phyloP scores from a whole-genome alignment of 495 filamentous ascomycete genomes.

The Chaetomium tenue region DNA sequence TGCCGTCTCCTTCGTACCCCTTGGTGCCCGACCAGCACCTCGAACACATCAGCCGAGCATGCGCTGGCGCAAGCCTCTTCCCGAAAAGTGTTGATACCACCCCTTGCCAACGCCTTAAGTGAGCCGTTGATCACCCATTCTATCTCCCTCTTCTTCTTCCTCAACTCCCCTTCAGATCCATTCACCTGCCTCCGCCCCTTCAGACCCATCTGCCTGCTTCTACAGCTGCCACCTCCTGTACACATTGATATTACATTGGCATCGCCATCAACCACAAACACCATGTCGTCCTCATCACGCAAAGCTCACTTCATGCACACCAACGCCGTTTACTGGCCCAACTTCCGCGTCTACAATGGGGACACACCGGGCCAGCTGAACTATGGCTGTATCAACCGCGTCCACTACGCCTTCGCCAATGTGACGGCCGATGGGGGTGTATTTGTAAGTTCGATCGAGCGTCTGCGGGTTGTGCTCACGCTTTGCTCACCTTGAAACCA shows the following conservation, averaged over 20 bases:
- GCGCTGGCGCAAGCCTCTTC: conserved; percentile 30
- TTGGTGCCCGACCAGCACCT: conserved; percentile 40
- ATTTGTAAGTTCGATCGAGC: conserved; percentile 58
- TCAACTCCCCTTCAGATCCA: not conserved
- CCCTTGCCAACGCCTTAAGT: conserved; percentile 19
- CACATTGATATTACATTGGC: not conserved
- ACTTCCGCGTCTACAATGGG: conserved; percentile 74
- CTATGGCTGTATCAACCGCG: conserved; percentile 61
- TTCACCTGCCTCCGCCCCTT: not conserved
- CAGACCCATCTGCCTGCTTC: not conserved
- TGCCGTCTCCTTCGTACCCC: conserved; percentile 16
- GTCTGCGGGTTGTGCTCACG: too few relatives aligned
- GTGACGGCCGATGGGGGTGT: conserved; percentile 76
- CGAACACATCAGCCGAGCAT: conserved; percentile 32
- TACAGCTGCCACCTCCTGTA: not conserved
- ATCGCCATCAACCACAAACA: not conserved
- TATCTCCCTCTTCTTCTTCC: not conserved
- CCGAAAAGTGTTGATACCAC: conserved; percentile 21
- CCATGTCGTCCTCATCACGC: conserved; percentile 36
- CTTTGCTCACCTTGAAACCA: conserved; percentile 34
- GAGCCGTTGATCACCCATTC: conserved; percentile 11
- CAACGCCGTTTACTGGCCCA: conserved; percentile 91
- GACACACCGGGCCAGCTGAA: conserved; percentile 76
- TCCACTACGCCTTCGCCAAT: conserved; percentile 90
- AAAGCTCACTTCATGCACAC: conserved; percentile 53